Conservation (phyloP, 2,329 filamentous ascomycete genomes). For the Ophiostoma sp. region DNA sequence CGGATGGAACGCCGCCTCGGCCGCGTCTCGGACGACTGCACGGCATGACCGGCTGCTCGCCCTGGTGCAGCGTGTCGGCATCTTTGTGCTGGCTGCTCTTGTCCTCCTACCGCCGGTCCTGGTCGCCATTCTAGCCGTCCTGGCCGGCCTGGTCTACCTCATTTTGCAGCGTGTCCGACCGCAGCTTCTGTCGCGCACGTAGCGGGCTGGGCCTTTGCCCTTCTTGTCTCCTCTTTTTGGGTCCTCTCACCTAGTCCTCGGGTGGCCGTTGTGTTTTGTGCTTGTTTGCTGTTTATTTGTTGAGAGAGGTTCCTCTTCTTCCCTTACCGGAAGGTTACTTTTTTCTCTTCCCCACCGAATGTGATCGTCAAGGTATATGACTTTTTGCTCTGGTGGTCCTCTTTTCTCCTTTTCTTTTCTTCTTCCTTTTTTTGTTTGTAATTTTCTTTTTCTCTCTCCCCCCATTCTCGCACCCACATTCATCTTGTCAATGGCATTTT, state of each 20-base stretch:
- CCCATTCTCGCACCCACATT: background rate
- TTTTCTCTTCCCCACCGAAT: background rate
- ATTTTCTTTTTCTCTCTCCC: background rate
- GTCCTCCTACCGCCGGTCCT: slow-evolving; percentile 51
- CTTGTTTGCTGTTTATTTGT: background rate
- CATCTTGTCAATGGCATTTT: background rate
- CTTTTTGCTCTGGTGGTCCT: background rate
- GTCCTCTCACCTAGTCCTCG: background rate
- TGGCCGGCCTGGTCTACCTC: slow-evolving; percentile 44
- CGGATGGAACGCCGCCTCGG: slow-evolving; percentile 34
- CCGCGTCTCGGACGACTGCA: slow-evolving; percentile 37
- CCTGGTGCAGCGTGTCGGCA: slow-evolving; percentile 45
- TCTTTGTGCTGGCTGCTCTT: slow-evolving; percentile 45
- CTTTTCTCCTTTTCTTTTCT: background rate
- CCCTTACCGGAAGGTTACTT: background rate
- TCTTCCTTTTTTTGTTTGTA: background rate
- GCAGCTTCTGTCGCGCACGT: background rate
- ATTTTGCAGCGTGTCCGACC: slow-evolving; percentile 35
- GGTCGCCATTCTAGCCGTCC: slow-evolving; percentile 40
- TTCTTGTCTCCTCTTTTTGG: background rate
- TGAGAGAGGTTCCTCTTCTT: slow-evolving; percentile 15
- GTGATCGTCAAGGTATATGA: background rate
- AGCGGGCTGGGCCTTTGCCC: too few species aligned
- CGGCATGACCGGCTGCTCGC: slow-evolving; percentile 44
- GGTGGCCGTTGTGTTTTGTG: background rate